Conservation (phyloP, 2,329 filamentous ascomycete genomes). For the Epichloe uncinata region DNA sequence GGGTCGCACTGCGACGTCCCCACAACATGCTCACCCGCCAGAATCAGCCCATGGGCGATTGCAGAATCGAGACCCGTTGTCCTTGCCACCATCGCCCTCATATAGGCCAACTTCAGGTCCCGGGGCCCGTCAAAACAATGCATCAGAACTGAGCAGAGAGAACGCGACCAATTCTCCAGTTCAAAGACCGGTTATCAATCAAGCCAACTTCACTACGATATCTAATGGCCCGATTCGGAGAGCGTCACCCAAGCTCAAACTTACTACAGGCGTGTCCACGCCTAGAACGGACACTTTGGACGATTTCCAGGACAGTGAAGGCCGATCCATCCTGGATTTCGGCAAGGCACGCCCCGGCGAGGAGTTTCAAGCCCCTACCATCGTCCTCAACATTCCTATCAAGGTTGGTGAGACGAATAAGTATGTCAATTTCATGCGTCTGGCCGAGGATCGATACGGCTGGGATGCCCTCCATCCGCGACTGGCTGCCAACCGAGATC, state of each 20-base stretch:
- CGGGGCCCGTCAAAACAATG: slow-evolving; percentile 16
- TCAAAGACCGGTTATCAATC: slow-evolving; percentile 22
- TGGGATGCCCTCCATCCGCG: slow-evolving; percentile 90
- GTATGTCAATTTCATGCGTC: slow-evolving; percentile 86
- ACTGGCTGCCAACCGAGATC: slow-evolving; percentile 75
- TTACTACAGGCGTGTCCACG: slow-evolving; percentile 26
- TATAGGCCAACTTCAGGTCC: slow-evolving; percentile 21
- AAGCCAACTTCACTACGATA: slow-evolving; percentile 28
- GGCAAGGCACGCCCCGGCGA: slow-evolving; percentile 45
- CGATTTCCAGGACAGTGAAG: slow-evolving; percentile 29
- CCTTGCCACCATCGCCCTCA: slow-evolving; percentile 30
- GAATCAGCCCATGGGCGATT: slow-evolving; percentile 17
- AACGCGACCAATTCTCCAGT: slow-evolving; percentile 11
- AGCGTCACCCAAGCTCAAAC: slow-evolving; percentile 35
- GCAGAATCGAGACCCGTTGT: slow-evolving; percentile 21
- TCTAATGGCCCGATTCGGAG: slow-evolving; percentile 31
- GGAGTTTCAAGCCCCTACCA: slow-evolving; percentile 54
- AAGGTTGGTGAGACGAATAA: slow-evolving; percentile 66
- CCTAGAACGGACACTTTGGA: slow-evolving; percentile 38
- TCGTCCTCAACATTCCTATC: slow-evolving; percentile 72
- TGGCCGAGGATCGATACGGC: slow-evolving; percentile 88
- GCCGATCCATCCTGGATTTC: slow-evolving; percentile 48
- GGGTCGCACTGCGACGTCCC: slow-evolving; percentile 17
- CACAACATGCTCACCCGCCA: slow-evolving; percentile 15
- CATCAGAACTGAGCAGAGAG: slow-evolving; percentile 27